A percentile compares a stretch with the other conserved stretches of the same genome.
These are phyloP conservation scores for Solanum appendiculatum DNA, from an alignment of 257 asterid genomes.

Conservation along the genomic window DNA sequence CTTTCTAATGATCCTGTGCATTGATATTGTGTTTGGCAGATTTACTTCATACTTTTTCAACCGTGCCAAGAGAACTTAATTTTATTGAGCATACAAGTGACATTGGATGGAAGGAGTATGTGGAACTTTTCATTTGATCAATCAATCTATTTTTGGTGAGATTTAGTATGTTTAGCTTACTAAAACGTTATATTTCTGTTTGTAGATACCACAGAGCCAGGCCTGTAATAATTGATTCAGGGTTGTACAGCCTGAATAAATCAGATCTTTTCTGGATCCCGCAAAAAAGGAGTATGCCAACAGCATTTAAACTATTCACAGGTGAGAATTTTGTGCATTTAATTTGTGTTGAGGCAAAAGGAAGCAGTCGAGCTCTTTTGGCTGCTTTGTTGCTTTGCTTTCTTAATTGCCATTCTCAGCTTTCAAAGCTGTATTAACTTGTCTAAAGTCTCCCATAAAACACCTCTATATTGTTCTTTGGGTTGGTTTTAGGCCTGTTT, in stretches of 20 bases:
- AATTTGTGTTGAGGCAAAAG: neutral
- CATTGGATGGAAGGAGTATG: slow-evolving; percentile 78
- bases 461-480: neutral
- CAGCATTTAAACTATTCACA: slow-evolving; percentile 58
- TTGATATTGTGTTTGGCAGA: slow-evolving; percentile 23
- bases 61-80: slow-evolving; percentile 56
- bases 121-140: neutral
- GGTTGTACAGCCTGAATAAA: slow-evolving; percentile 48
- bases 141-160: neutral
- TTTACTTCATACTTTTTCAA: slow-evolving; percentile 53
- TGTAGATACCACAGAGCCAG: slow-evolving; percentile 57
- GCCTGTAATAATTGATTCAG: slow-evolving; percentile 74
- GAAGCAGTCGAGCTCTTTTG: neutral
- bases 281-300: slow-evolving; percentile 52
- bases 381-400: neutral
- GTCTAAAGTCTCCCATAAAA: neutral
- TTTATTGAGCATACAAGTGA: slow-evolving; percentile 73
- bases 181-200: neutral
- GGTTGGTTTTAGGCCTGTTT: neutral
- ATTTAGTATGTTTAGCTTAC: neutral
- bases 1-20: neutral
- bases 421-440: neutral
- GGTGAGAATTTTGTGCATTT: slow-evolving; percentile 23
- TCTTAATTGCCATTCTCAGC: neutral
- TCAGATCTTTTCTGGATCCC: slow-evolving; percentile 58